Evolutionary conservation across 345 rosid species (phyloP), one percentile per base, ranked within the genome.

Genomic region (Mallotus nudiflorus): DNA sequence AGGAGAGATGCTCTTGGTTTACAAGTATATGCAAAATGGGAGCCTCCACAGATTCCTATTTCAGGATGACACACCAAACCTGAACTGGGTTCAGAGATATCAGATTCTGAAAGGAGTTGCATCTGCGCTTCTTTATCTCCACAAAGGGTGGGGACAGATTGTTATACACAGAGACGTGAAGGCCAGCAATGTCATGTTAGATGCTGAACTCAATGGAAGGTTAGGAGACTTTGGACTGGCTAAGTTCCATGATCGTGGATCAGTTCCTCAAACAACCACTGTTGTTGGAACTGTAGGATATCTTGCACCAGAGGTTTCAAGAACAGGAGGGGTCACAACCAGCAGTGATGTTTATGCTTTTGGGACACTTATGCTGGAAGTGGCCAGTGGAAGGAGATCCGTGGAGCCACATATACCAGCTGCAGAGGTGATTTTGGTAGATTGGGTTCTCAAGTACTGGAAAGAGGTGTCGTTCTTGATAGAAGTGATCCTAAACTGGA

Each of bases 21-120:
- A 54, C 27, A 35, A 54, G 12, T 54, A 54, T 27, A 54, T 54
- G 59, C 16, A 33, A 4, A 54, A 54, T 27, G 59, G 59, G 28
- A 54, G 59, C 19, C 59, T 54, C 15, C 33, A 54, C 31, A 54
- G 28, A 54, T 25, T 54, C 35, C 59, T 54, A 54, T 54, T 54
- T 54, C 59, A 27, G 33, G 27, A 14, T 5, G 19, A 54, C 19
- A 54, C 59, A 27, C 35, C 35, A 13, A 54, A 25, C 19, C 31
- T 54, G 35, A 27, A 54, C 15, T 54, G 59, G 59, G 59, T 54
- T 54, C 59, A 10, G 19, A 16, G 59, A 54, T 27, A 54, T 54
- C 33, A 54, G 16, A 54, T 54, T 19, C 18, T 54, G 19, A 54
- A 25, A 54, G 59, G 59, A 54, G 59, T 27, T 54, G 59, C 59